phyloP scores from a whole-genome alignment of 768 basidiomycete genomes.

The Crassisporium funariophilum region DNA sequence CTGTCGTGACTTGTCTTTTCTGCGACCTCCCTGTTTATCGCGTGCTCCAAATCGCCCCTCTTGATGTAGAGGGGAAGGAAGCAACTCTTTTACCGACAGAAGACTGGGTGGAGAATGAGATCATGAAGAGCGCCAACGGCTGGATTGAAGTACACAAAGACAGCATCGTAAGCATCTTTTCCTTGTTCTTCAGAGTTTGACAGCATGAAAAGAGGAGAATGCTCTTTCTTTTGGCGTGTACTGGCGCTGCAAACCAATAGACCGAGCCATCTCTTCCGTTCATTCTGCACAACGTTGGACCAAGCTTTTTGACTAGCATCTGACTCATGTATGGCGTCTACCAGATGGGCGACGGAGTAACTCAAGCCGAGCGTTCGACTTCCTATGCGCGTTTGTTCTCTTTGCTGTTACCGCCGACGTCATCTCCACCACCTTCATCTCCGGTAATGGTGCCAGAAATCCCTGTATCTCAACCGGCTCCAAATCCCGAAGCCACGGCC shows the following conservation, averaged over 20 bases:
- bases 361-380: slow-evolving; percentile 38
- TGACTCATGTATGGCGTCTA: slow-evolving; percentile 21
- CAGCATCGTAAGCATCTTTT: slow-evolving; percentile 60
- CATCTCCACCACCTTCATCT: slow-evolving; percentile 26
- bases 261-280: slow-evolving; percentile 7
- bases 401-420: slow-evolving; percentile 42
- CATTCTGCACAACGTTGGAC: slow-evolving; percentile 8
- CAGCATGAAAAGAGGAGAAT: slow-evolving; percentile 11
- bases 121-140: slow-evolving; percentile 65
- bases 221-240: slow-evolving; percentile 4
- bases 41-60: slow-evolving; percentile 58
- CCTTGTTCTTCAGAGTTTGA: slow-evolving; percentile 5
- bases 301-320: slow-evolving; percentile 7
- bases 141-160: slow-evolving; percentile 73
- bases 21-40: slow-evolving; percentile 72
- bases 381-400: slow-evolving; percentile 49
- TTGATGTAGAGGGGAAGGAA: slow-evolving; percentile 60
- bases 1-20: slow-evolving; percentile 67
- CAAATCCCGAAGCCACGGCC: slow-evolving; percentile 28
- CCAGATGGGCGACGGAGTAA: slow-evolving; percentile 42
- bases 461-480: slow-evolving; percentile 21
- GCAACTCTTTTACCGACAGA: slow-evolving; percentile 69
- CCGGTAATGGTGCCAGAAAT: slow-evolving; percentile 25
- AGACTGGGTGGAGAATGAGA: slow-evolving; percentile 77
- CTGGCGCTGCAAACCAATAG: slow-evolving; percentile 3